These are phyloP conservation scores for Diaporthe sp. DNA, from an alignment of 2,329 filamentous ascomycete genomes.

Conservation along the genomic window DNA sequence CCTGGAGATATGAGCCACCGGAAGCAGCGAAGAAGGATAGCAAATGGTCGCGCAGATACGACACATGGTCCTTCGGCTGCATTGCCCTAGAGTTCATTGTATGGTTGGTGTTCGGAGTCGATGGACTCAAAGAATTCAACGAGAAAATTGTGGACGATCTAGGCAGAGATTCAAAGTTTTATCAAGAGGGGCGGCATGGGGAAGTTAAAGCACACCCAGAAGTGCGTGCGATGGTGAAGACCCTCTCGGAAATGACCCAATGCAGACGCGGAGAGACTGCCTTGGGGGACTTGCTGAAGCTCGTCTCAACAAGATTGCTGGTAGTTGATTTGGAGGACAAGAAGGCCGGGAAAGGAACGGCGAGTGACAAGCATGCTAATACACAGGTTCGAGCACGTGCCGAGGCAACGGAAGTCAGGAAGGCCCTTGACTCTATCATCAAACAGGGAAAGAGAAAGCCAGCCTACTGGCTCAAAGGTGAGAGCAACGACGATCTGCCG, in stretches of 20 bases:
- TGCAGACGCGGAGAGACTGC: background rate
- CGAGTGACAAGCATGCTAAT: too few species aligned
- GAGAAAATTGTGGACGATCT: background rate
- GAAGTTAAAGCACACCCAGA: background rate
- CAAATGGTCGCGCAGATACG: slow-evolving; percentile 43
- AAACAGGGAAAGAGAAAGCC: accelerated
- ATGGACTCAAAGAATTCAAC: slow-evolving; percentile 7
- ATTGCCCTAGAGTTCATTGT: slow-evolving; percentile 47
- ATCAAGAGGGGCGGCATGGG: too few species aligned
- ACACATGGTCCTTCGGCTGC: slow-evolving; percentile 49
- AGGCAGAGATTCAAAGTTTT: too few species aligned
- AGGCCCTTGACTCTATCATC: background rate
- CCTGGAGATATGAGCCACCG: slow-evolving; percentile 16
- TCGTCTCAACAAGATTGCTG: slow-evolving; percentile 2
- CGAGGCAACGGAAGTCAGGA: background rate
- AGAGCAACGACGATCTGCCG: background rate
- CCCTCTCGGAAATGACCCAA: background rate
- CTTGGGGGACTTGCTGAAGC: background rate
- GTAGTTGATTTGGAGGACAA: background rate
- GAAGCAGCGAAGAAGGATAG: background rate
- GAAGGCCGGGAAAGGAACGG: too few species aligned
- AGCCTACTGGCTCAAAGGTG: background rate
- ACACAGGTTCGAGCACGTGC: background rate
- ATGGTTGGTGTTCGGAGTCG: slow-evolving; percentile 46
- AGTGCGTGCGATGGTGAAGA: background rate